Evolutionary conservation across 345 rosid genomes (phyloP).

Genomic region (Leavenworthia alabamica): DNA sequence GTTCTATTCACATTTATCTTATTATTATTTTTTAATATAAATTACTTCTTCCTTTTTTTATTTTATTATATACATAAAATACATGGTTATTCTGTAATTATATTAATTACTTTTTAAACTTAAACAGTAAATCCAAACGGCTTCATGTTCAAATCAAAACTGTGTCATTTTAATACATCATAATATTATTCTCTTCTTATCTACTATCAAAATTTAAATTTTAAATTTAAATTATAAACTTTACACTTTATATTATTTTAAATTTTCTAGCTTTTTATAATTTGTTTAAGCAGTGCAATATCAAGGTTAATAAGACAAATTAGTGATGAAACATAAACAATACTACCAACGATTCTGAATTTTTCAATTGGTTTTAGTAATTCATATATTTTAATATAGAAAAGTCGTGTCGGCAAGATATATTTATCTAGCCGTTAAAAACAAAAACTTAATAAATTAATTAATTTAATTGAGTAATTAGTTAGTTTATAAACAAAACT

Average conservation of each 20-base stretch:
- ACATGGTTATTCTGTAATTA: too few species aligned
- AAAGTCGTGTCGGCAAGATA: slow-evolving; percentile 66
- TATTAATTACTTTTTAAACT: not conserved
- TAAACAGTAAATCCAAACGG: slow-evolving; percentile 26
- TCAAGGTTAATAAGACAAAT: not conserved
- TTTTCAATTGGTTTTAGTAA: not conserved
- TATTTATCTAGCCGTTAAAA: not conserved
- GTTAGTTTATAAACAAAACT: not conserved
- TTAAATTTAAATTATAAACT: too few species aligned
- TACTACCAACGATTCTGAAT: not conserved
- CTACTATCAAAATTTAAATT: not conserved
- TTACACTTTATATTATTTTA: too few species aligned
- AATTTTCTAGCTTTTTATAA: not conserved
- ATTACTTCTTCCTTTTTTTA: too few species aligned
- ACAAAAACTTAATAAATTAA: slow-evolving; percentile 3
- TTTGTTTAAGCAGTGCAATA: not conserved
- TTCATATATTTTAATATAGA: not conserved
- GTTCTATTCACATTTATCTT: slow-evolving; percentile 16
- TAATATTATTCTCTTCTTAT: too few species aligned
- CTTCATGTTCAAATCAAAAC: slow-evolving; percentile 16
- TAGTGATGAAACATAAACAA: not conserved
- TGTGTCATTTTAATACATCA: slow-evolving; percentile 7
- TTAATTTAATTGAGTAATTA: not conserved
- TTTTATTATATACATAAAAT: not conserved
- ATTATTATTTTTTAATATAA: not conserved